A percentile compares a stretch with the other conserved stretches of the same genome.
phyloP scores from a whole-genome alignment of 2,329 filamentous ascomycete species.

The Phialophora tarda region DNA sequence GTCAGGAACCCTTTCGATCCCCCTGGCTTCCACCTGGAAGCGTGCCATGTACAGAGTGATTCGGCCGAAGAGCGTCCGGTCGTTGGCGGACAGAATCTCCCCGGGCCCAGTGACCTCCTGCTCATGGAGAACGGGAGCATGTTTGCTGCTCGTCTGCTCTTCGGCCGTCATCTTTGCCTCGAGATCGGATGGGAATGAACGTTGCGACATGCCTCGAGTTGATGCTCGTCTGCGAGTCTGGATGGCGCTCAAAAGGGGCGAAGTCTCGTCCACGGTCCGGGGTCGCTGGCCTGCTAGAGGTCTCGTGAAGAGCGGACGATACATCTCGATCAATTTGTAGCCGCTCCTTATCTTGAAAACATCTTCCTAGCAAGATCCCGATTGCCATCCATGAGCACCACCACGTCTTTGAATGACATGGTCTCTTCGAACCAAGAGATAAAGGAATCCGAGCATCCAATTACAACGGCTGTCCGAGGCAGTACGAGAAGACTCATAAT shows the following conservation, averaged over 20 bases:
- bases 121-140: neutral
- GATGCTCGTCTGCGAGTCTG: neutral
- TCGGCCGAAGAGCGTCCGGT: neutral
- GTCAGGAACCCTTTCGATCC: slow-evolving; percentile 75
- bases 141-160: neutral
- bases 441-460: neutral
- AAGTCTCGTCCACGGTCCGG: neutral
- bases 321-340: neutral
- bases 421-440: neutral
- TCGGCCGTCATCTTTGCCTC: neutral
- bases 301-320: neutral
- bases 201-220: neutral
- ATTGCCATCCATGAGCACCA: neutral
- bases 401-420: neutral
- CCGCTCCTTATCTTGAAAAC: neutral
- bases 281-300: neutral
- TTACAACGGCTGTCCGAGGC: neutral
- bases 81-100: slow-evolving; percentile 1
- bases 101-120: neutral
- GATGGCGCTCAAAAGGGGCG: neutral
- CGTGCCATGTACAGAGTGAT: neutral
- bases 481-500: neutral
- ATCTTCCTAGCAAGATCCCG: neutral
- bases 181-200: neutral
- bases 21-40: slow-evolving; percentile 48